Evolutionary conservation across 1,284 basidiomycete species (phyloP).

Genomic region (Ceratobasidium sp.): DNA sequence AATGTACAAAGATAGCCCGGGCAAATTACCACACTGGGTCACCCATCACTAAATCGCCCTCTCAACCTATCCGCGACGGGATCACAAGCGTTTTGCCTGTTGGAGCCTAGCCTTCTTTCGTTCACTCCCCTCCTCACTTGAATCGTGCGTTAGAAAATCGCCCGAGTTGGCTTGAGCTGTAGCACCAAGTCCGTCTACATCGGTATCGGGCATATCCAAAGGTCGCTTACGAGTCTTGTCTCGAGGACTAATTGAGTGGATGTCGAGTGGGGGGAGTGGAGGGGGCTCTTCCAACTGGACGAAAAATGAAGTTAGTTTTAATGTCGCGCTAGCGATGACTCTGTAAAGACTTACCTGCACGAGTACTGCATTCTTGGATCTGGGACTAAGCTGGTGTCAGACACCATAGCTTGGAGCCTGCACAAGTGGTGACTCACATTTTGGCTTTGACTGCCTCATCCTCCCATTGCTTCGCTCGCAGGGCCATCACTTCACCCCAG

Average conservation of each 20-base stretch:
- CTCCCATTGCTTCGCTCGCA: constrained; percentile 26
- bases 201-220: constrained; percentile 34
- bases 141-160: background rate
- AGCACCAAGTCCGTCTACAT: constrained; percentile 27
- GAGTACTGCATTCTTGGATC: background rate
- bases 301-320: background rate
- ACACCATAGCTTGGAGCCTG: no score
- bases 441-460: constrained; percentile 20
- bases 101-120: constrained; percentile 10
- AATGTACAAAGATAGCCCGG: no score
- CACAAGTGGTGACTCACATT: background rate
- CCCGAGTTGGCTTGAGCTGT: constrained; percentile 7
- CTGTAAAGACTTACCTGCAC: background rate
- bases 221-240: constrained; percentile 34
- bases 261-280: constrained; percentile 4
- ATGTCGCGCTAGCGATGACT: background rate
- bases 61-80: no score
- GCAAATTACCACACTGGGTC: no score
- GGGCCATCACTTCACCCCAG: constrained; percentile 29
- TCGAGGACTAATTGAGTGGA: background rate
- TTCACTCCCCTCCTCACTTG: background rate
- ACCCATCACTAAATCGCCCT: no score
- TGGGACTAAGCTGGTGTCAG: no score
- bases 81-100: no score
- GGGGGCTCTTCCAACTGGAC: constrained; percentile 19